Evolutionary conservation across 306 rosid genomes (phyloP).

Genomic region (Purshia tridentata): DNA sequence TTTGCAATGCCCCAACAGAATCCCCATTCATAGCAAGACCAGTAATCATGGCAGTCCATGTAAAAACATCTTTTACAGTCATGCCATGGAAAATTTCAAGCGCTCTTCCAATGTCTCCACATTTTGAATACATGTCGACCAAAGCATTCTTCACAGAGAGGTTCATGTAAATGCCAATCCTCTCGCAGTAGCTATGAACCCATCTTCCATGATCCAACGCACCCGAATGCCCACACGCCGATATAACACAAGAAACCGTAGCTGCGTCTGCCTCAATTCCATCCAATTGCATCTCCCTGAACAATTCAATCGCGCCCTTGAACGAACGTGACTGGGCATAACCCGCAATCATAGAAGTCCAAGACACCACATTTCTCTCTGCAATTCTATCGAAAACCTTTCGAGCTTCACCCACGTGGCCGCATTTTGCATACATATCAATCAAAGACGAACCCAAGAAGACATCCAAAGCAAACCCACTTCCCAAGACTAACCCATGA

Average conservation of each 20-base stretch:
- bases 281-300: constrained; percentile 17
- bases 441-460: constrained; percentile 24
- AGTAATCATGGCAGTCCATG: constrained; percentile 26
- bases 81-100: constrained; percentile 14
- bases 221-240: constrained; percentile 24
- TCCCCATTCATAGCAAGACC: constrained; percentile 27
- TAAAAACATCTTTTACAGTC: constrained; percentile 7
- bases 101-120: constrained; percentile 22
- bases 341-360: constrained; percentile 25
- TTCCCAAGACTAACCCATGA: constrained; percentile 15
- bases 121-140: constrained; percentile 25
- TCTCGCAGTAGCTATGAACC: constrained; percentile 20
- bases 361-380: constrained; percentile 24
- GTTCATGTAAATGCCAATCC: not conserved
- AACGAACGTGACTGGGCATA: constrained; percentile 9
- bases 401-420: constrained; percentile 1
- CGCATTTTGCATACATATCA: constrained; percentile 23
- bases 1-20: constrained; percentile 10
- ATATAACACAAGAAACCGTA: constrained; percentile 13
- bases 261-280: constrained; percentile 20
- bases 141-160: constrained; percentile 21
- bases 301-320: constrained; percentile 20
- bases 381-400: constrained; percentile 22
- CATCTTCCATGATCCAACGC: constrained; percentile 24
- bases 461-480: not conserved